A percentile compares a stretch with the other conserved stretches of the same genome.
These are phyloP conservation scores for Scedosporium apiospermum DNA, from an alignment of 2,329 filamentous ascomycete genomes.

Conservation along the genomic window DNA sequence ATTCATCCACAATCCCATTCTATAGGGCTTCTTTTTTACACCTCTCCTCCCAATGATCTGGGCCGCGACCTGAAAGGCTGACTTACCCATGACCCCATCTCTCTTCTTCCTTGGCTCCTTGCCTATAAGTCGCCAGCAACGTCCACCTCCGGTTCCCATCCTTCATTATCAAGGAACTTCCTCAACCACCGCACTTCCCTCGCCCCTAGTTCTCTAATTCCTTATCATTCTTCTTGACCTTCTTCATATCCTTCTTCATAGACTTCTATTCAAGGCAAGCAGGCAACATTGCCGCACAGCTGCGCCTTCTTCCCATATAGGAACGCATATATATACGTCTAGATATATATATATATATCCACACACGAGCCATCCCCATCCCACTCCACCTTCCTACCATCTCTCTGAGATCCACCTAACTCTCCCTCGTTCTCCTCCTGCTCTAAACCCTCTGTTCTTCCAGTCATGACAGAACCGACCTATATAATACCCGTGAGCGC, in stretches of 20 bases:
- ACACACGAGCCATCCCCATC: neutral
- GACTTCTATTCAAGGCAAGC: neutral
- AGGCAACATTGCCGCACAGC: neutral
- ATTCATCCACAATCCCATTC: neutral
- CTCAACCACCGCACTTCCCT: neutral
- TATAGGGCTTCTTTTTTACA: slow-evolving; percentile 4
- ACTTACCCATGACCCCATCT: neutral
- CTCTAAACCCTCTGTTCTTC: neutral
- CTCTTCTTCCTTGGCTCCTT: neutral
- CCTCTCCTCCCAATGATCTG: neutral
- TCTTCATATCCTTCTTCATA: neutral
- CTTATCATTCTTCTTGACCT: neutral
- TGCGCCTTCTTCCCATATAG: neutral
- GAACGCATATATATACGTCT: neutral
- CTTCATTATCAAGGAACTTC: neutral
- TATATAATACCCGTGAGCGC: slow-evolving; percentile 1
- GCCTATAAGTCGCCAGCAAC: slow-evolving; percentile 1
- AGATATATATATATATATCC: neutral
- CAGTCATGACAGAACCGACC: slow-evolving; percentile 3
- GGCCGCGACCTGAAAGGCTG: slow-evolving; percentile 5
- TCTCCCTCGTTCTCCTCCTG: neutral
- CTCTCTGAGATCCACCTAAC: neutral
- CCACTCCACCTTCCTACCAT: neutral
- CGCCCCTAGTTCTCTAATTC: neutral
- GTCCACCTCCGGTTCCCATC: slow-evolving; percentile 1